Base-by-base conservation (phyloP, 306 rosid species). In the Medicago lupulina region DNA sequence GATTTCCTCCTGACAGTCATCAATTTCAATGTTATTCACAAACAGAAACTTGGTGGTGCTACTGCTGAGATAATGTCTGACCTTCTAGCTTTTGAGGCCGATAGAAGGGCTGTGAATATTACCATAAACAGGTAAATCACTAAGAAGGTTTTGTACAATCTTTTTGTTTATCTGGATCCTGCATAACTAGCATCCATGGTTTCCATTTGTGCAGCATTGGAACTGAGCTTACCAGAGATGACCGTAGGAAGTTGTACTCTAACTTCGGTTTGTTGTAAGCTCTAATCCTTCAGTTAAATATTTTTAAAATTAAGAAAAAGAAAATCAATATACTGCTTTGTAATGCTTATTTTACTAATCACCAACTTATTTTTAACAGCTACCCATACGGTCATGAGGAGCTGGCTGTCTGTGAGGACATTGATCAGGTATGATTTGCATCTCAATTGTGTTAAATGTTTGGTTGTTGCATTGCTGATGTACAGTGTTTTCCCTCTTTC, bases 1-100 rank as follows among this genome's bases (percentile, higher is more conserved):
- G 17, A 21, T 28, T 17, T 57, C 34, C 9, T 23, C 53, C 12
- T 59, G 46, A 21, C 54, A 79, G 71, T 76, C 71, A 77, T 82
- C 8, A 81, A 66, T 78, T 67, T 75, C 36, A 53, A 77, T 73
- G 64, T 82, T 68, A 40, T 71, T 81, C 70, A 36, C 74, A 70
- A 64, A 76, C 82, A 95, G 99, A 95, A 92, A 90, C 91, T 95
- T 55, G 99, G 99, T 80, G 97, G 99, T 73, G 99, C 97, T 41
- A 95, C 99, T 19, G 88, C 89, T 71, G 97, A 92, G 88, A 95
- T 95, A 84, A 95, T 95, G 99, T 92, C 97, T 81, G 97, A 95
- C 76, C 97, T 95, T 62, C 97, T 95, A 47, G 90, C 97, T 75
- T 92, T 95, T 84, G 99, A 95, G 87, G 96, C 99, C 70, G 99